phyloP scores from a whole-genome alignment of 768 basidiomycete species.

The Tephrocybe sp. region DNA sequence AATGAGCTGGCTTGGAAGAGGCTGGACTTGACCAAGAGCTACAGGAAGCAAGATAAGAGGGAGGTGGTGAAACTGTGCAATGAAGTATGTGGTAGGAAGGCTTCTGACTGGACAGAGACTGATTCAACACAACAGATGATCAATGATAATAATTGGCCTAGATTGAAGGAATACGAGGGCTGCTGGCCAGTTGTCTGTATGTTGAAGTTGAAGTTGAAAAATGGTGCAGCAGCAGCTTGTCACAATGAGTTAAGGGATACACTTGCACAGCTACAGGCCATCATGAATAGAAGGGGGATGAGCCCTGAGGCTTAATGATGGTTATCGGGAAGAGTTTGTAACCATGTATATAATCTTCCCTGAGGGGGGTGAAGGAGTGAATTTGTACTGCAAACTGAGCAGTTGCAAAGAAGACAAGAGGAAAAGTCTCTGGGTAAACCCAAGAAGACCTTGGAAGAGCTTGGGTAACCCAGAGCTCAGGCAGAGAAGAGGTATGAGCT shows the following conservation, averaged over 20 bases:
- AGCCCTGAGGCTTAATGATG: not conserved
- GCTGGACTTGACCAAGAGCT: constrained; percentile 6
- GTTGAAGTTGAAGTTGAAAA: constrained; percentile 13
- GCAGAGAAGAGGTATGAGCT: too few relatives aligned
- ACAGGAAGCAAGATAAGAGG: not conserved
- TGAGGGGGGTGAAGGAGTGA: too few relatives aligned
- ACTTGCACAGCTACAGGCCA: not conserved
- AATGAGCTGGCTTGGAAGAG: not conserved
- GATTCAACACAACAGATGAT: constrained; percentile 10
- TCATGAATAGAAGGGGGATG: not conserved
- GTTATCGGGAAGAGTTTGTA: too few relatives aligned
- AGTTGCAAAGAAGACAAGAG: too few relatives aligned
- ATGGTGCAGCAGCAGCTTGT: not conserved
- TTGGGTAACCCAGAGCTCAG: not conserved
- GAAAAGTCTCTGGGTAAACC: too few relatives aligned
- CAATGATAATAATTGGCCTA: constrained; percentile 8
- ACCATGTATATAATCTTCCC: too few relatives aligned
- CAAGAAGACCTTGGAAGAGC: too few relatives aligned
- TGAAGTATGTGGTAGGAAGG: not conserved
- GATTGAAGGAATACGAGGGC: constrained; percentile 2
- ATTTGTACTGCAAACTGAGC: too few relatives aligned
- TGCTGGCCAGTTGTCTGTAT: constrained; percentile 16
- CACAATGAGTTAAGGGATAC: not conserved
- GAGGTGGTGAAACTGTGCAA: constrained; percentile 3
- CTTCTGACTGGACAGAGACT: not conserved